Conservation (phyloP, 208 protist genomes). For the Acanthamoeba sp. region DNA sequence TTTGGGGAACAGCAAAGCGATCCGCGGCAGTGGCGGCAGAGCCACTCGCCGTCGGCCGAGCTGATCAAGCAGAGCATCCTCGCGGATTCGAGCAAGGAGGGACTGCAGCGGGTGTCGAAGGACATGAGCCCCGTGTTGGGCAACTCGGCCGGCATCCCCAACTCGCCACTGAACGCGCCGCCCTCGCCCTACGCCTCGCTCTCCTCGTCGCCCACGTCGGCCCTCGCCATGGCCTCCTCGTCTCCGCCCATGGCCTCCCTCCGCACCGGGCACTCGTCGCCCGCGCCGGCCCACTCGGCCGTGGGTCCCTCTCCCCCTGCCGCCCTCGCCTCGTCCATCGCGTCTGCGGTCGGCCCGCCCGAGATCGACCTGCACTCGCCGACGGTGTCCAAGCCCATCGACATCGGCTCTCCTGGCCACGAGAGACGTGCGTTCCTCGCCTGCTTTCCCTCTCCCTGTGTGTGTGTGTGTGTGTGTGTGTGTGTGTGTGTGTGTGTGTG, state of each 20-base stretch:
- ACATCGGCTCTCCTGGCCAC: background rate
- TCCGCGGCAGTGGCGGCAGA: background rate
- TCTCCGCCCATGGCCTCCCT: background rate
- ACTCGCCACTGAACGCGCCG: constrained; percentile 47
- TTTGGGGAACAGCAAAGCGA: constrained; percentile 41
- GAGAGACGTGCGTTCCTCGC: background rate
- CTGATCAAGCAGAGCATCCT: constrained; percentile 67
- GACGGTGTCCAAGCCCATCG: background rate
- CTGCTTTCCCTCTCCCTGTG: background rate
- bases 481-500: too few species aligned
- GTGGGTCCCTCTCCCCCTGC: background rate
- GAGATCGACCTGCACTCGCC: background rate
- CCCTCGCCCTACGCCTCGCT: background rate
- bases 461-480: too few species aligned
- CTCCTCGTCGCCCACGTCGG: background rate
- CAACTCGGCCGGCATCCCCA: constrained; percentile 12
- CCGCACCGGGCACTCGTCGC: background rate
- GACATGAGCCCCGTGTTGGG: background rate
- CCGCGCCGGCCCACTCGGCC: background rate
- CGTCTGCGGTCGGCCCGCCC: background rate
- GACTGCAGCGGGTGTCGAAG: background rate
- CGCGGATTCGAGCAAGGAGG: constrained; percentile 25
- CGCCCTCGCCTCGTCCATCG: background rate
- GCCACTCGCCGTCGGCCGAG: constrained; percentile 48
- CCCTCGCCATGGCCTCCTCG: background rate